A percentile compares a stretch with the other conserved stretches of the same genome.
Evolutionary conservation across 176 grass and related monocot genomes (phyloP).

Genomic region (Lolium perenne): DNA sequence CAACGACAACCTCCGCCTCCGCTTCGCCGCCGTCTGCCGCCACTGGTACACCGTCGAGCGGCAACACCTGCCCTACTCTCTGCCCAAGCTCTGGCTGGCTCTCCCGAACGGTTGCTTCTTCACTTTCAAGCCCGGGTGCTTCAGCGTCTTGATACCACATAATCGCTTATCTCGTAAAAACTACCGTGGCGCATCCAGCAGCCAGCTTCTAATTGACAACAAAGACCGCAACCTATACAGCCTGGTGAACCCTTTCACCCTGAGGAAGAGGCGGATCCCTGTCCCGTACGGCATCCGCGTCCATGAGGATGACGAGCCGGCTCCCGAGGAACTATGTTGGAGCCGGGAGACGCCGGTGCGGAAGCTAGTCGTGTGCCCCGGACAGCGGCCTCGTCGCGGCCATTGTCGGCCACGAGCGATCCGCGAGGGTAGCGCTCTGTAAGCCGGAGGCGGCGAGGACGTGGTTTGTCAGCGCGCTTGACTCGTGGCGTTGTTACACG

Average conservation of each 20-base stretch:
- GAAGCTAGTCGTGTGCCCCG: background rate
- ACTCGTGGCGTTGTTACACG: slow-evolving; percentile 34
- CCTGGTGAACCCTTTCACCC: background rate
- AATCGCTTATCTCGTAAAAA: too few species aligned
- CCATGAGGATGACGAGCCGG: background rate
- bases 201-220: background rate
- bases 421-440: slow-evolving; percentile 23
- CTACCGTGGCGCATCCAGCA: background rate
- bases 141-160: too few species aligned
- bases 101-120: background rate
- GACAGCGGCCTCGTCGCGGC: background rate
- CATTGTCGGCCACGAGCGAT: slow-evolving; percentile 14
- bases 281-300: background rate
- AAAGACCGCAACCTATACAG: background rate
- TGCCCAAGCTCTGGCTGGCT: background rate
- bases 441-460: background rate
- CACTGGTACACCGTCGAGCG: background rate
- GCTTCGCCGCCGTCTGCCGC: background rate
- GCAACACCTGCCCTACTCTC: background rate
- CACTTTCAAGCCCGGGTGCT: background rate
- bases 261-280: background rate
- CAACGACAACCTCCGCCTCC: background rate
- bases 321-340: background rate
- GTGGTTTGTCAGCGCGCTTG: background rate
- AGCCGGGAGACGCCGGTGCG: background rate